These are phyloP conservation scores for Penicillium silybi DNA, from an alignment of 495 filamentous ascomycete genomes.

Conservation along the genomic window DNA sequence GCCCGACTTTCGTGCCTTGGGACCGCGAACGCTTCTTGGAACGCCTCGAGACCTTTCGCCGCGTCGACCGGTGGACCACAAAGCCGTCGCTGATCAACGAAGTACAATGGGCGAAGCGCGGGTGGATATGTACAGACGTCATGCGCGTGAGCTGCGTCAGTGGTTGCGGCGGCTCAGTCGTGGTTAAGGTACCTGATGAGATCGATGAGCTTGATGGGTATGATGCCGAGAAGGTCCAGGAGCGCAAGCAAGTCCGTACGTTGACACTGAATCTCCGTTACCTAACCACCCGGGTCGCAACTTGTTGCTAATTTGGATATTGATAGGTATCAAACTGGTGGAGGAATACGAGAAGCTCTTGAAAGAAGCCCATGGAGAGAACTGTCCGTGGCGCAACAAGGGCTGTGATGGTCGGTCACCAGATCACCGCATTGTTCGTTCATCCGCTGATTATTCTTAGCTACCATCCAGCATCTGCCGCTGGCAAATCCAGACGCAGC, in stretches of 20 bases:
- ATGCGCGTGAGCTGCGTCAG: conserved; percentile 78
- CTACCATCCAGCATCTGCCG: conserved; percentile 53
- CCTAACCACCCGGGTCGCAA: background rate
- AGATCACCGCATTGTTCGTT: background rate
- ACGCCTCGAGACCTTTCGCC: conserved; percentile 80
- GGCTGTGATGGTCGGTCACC: conserved; percentile 71
- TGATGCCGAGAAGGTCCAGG: conserved; percentile 54
- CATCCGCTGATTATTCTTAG: conserved; percentile 21
- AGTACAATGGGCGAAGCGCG: conserved; percentile 91
- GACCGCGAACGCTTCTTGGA: conserved; percentile 79
- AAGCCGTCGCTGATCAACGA: conserved; percentile 79
- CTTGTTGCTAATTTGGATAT: conserved; percentile 7
- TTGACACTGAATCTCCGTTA: background rate
- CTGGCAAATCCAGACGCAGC: conserved; percentile 55
- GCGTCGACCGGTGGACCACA: conserved; percentile 78
- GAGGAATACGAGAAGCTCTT: conserved; percentile 70
- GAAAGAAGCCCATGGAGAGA: conserved; percentile 70
- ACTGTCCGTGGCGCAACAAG: conserved; percentile 79
- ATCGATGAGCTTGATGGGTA: conserved; percentile 47
- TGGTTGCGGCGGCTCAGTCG: conserved; percentile 75
- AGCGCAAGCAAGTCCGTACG: conserved; percentile 59
- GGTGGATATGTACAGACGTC: conserved; percentile 81
- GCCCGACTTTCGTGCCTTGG: conserved; percentile 71
- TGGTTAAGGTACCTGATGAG: conserved; percentile 71
- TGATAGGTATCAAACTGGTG: conserved; percentile 56